Evolutionary conservation across 2,329 filamentous ascomycete species (phyloP), one percentile per base, ranked within the genome.

Genomic region (Sporothrix inflata): DNA sequence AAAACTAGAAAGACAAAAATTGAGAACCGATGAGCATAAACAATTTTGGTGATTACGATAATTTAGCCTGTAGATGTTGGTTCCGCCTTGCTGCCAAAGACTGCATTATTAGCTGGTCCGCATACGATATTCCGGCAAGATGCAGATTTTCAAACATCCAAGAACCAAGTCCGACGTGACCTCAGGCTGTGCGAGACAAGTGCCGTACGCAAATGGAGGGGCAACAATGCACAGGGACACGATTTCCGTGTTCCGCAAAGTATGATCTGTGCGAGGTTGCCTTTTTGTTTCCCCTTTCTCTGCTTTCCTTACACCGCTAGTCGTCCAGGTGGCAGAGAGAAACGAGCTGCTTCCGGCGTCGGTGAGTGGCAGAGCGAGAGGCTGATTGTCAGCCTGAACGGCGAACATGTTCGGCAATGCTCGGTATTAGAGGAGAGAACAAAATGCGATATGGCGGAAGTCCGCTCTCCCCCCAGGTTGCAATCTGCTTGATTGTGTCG

Each of bases 61-160:
- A 38, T 45, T 45, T 65, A 19, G 38, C n/a, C 21, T 9, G 60
- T 42, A 16, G n/a, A 16, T 45, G 60, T 16, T 45, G 38, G 27
- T 45, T 38, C 19, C n/a, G 12, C 21, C 60, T 6, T 5, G 21
- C 16, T 65, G 34, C 21, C n/a, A 65, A 11, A 19, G 6, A 45
- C 6, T 9, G 38, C 21, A 60, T 30, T 16, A 27, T 65, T 65
- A 21, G 38, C 11, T 65, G 38, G 12, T 24, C 38, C 21, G 60
- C 40, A 7, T 65, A 65, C 38, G 38, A 45, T 45, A 21, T 27
- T 65, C 38, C 60, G 60, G 60, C 12, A 45, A 65, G 60, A 45
- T 65, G 60, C n/a, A 45, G 60, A 45, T 38, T 27, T 24, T 63
- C 38, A 45, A 65, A 45, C 60, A 27, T 45, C 21, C 38, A 19